Evolutionary conservation across 2,329 filamentous ascomycete genomes (phyloP).

Genomic region (Claviceps monticola): DNA sequence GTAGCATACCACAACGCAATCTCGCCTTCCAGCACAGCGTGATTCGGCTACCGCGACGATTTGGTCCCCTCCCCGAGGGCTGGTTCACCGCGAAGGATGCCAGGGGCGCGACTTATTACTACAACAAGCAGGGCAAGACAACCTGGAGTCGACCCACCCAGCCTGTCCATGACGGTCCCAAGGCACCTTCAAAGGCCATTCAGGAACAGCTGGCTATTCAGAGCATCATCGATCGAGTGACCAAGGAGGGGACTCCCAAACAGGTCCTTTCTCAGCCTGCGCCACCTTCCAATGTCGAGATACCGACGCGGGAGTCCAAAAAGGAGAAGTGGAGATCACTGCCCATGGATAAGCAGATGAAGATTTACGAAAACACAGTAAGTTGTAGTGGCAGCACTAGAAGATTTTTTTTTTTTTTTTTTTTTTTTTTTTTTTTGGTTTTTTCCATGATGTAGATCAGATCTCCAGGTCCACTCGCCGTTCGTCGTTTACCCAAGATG

Average conservation of each 20-base stretch:
- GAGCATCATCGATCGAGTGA: slow-evolving; percentile 74
- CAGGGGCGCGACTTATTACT: slow-evolving; percentile 70
- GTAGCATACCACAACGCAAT: slow-evolving; percentile 41
- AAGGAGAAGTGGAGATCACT: slow-evolving; percentile 59
- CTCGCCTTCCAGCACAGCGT: slow-evolving; percentile 34
- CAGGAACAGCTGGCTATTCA: slow-evolving; percentile 62
- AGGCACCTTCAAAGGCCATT: slow-evolving; percentile 47
- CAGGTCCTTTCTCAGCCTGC: slow-evolving; percentile 49
- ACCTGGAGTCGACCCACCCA: slow-evolving; percentile 70
- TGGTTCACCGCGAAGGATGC: slow-evolving; percentile 69
- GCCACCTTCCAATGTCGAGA: slow-evolving; percentile 33
- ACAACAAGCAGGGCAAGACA: slow-evolving; percentile 61
- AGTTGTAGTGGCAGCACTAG: slow-evolving; percentile 17
- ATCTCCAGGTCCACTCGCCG: too few relatives aligned
- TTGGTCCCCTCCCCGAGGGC: slow-evolving; percentile 54
- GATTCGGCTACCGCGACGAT: slow-evolving; percentile 39
- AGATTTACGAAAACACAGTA: slow-evolving; percentile 87
- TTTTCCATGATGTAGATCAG: too few relatives aligned
- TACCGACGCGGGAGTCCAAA: slow-evolving; percentile 42
- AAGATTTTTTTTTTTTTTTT: too few relatives aligned
- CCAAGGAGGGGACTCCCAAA: slow-evolving; percentile 46
- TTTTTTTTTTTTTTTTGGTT: too few relatives aligned
- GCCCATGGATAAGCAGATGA: slow-evolving; percentile 78
- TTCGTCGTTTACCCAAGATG: too few relatives aligned
- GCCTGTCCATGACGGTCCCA: slow-evolving; percentile 51